phyloP scores from a whole-genome alignment of 306 rosid genomes.

The Malus fusca region DNA sequence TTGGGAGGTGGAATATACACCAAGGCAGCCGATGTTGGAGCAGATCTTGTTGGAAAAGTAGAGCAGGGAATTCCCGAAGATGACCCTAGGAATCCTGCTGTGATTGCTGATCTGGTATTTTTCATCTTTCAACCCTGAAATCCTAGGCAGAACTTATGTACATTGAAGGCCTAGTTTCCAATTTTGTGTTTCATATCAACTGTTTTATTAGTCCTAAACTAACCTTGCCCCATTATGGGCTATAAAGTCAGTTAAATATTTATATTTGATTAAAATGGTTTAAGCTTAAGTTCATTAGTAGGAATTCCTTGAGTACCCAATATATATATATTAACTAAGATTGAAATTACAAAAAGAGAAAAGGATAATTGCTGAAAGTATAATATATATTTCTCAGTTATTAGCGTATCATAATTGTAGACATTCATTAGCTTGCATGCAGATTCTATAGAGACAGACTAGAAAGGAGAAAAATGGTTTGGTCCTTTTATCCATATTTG shows the following conservation, averaged over 20 bases:
- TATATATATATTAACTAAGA: neutral
- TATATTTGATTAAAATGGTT: neutral
- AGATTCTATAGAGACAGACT: neutral
- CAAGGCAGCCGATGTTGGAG: conserved; percentile 99
- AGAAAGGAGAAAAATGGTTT: neutral
- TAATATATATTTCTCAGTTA: neutral
- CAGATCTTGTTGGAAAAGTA: conserved; percentile 97
- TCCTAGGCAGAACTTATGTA: neutral
- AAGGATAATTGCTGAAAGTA: neutral
- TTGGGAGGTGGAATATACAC: conserved; percentile 98
- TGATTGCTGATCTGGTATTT: conserved; percentile 95
- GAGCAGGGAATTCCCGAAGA: conserved; percentile 99
- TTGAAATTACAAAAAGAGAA: neutral
- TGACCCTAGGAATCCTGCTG: conserved; percentile 98
- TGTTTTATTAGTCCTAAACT: neutral
- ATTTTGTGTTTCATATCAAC: neutral
- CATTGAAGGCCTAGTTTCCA: neutral
- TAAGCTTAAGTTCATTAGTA: neutral
- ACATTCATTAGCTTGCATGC: neutral
- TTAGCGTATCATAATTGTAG: neutral
- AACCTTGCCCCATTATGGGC: neutral
- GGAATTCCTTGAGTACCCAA: neutral
- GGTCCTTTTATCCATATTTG: neutral
- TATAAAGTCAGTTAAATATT: neutral
- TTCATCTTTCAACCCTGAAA: conserved; percentile 1